Conservation (phyloP, 345 rosid genomes). For the Linum usitatissimum region DNA sequence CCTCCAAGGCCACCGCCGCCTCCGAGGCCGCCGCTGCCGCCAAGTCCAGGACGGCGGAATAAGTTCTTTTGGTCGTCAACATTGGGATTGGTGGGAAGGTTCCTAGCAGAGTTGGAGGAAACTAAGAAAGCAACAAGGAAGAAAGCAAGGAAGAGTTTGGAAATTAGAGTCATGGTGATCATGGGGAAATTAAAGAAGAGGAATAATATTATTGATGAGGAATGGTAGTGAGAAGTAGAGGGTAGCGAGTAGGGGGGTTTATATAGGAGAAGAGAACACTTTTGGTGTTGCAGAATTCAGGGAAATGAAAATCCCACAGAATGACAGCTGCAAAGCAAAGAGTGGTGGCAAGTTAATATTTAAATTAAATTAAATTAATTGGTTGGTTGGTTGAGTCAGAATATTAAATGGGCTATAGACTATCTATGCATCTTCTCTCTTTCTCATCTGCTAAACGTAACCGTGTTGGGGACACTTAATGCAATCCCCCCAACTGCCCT, state of each 20-base stretch:
- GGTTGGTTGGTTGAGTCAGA: too few species aligned
- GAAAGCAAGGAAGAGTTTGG: constrained; percentile 26
- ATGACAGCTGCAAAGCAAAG: not conserved
- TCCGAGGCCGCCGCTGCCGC: constrained; percentile 24
- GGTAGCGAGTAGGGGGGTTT: not conserved
- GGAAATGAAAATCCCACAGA: not conserved
- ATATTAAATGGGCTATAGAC: too few species aligned
- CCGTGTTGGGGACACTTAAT: too few species aligned
- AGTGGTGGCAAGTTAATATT: not conserved
- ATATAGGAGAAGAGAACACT: not conserved
- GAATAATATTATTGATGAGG: not conserved
- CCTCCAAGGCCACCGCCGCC: constrained; percentile 26
- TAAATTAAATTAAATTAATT: too few species aligned
- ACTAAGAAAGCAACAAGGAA: constrained; percentile 29
- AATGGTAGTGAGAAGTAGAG: not conserved
- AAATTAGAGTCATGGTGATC: constrained; percentile 2
- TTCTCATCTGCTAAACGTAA: too few species aligned
- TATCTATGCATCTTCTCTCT: too few species aligned
- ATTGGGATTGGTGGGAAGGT: constrained; percentile 18
- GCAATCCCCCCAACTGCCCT: too few species aligned
- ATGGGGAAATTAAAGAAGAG: not conserved
- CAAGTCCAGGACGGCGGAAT: constrained; percentile 18
- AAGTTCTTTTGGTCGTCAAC: constrained; percentile 34
- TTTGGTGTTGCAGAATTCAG: not conserved
- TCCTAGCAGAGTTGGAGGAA: constrained; percentile 23